phyloP scores from a whole-genome alignment of 768 basidiomycete species.

The Pleurotus citrinopileatus region DNA sequence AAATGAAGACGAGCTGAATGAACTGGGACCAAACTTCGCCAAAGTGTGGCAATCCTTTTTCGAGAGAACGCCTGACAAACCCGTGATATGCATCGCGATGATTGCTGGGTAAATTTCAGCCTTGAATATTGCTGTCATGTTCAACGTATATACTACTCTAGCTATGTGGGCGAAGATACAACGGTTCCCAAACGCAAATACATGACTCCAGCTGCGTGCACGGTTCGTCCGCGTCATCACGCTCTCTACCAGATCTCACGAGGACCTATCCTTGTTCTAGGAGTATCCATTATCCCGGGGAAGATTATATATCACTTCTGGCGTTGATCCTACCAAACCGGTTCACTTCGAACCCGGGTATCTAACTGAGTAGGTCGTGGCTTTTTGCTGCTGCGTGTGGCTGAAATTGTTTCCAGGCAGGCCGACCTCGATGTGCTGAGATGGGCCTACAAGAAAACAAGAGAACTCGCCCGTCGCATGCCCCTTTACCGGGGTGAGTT shows the following conservation, averaged over 20 bases:
- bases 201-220: conserved; percentile 11
- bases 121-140: background rate
- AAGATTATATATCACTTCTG: conserved; percentile 44
- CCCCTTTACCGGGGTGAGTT: conserved; percentile 8
- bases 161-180: conserved; percentile 18
- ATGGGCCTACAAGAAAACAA: conserved; percentile 52
- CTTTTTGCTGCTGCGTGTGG: background rate
- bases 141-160: conserved; percentile 1
- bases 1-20: conserved; percentile 41
- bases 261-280: conserved; percentile 17
- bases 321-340: conserved; percentile 35
- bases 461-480: conserved; percentile 53
- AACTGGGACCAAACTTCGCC: conserved; percentile 48
- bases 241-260: background rate
- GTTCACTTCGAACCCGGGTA: conserved; percentile 44
- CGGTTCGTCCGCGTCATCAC: conserved; percentile 17
- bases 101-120: conserved; percentile 34
- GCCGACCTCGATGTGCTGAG: conserved; percentile 43
- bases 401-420: too few species aligned
- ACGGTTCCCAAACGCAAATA: conserved; percentile 21
- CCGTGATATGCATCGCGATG: conserved; percentile 42
- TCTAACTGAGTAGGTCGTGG: conserved; percentile 39
- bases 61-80: conserved; percentile 50
- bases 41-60: conserved; percentile 50
- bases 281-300: conserved; percentile 47